Base-by-base conservation (phyloP, 345 rosid species). In the Brassica incana region DNA sequence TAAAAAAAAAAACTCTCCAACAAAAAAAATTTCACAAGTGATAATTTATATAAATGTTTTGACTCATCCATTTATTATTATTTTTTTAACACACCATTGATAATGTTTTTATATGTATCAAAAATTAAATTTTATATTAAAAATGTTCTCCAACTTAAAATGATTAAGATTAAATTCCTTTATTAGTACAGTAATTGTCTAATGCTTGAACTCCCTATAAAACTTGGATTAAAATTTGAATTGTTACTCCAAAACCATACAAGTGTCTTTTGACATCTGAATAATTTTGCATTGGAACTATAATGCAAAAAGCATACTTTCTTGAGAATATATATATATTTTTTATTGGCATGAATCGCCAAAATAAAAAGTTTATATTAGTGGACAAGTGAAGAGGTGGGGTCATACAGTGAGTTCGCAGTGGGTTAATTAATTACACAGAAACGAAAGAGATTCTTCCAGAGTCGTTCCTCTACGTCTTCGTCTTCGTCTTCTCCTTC, bases 401-500 rank as follows among this genome's bases (percentile, higher is more conserved):
- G 52, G 16, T 14, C 81, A 66, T 15, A 48, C 54, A 45, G 48
- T 3, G 52, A 4, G 38, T 35, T 43, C 9, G 36, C 36, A 61
- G 63, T 12, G 54, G 14, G 35, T 66, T 67, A 66, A 67, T 6
- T 58, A 70, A 18, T 18, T 18, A 18, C 30, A 77, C 76, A 33
- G 76, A 16, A 2, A 63, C 60, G 16, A 14, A 14, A 48, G 56
- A 48, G 56, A 48, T 48, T 14, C 56, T 48, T 48, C 56, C 27
- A 64, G 81, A 77, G 20, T 71, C 71, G 20, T 54, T 38, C 36
- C 71, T 61, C 63, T 61, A 9, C 81, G 32, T 71, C 76, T 64
- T 2, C 29, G 29, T 71, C 77, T 38, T 1, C 35, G 6, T 32
- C 35, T 32, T 32, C 35, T 32, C 0, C 6, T 32, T 50, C 29